These are phyloP conservation scores for Oehlia diaphana DNA, from an alignment of 192 early-diverging fungal species.

Conservation along the genomic window DNA sequence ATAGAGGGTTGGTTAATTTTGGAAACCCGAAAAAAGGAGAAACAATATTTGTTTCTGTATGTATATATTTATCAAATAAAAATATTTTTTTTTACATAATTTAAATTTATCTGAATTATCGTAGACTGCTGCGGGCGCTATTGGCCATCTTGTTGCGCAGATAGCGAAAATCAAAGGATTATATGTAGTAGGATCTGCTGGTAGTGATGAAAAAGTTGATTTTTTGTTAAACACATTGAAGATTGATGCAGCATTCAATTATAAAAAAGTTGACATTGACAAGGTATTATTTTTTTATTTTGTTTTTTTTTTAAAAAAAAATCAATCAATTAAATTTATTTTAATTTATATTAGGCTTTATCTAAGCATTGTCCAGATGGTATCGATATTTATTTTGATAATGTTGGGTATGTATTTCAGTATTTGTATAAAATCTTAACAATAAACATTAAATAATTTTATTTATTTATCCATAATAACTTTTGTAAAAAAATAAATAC, in stretches of 20 bases:
- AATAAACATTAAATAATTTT: background rate
- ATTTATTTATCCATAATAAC: too few relatives aligned
- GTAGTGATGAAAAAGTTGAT: slow-evolving; percentile 74
- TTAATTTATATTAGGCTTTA: slow-evolving; percentile 43
- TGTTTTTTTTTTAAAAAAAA: too few relatives aligned
- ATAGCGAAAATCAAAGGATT: slow-evolving; percentile 75
- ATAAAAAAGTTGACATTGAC: slow-evolving; percentile 62
- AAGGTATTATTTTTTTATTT: slow-evolving; percentile 43
- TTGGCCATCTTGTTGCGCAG: slow-evolving; percentile 70
- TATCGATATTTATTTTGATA: slow-evolving; percentile 85
- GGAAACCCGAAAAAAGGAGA: too few relatives aligned
- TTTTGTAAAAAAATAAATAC: too few relatives aligned
- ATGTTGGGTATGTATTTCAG: slow-evolving; percentile 51
- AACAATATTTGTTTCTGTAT: too few relatives aligned
- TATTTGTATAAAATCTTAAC: background rate
- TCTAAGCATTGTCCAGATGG: slow-evolving; percentile 70
- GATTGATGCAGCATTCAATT: slow-evolving; percentile 83
- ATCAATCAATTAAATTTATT: too few relatives aligned
- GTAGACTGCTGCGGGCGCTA: too few relatives aligned
- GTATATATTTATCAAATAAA: too few relatives aligned
- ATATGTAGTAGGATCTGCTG: slow-evolving; percentile 62
- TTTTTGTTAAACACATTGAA: slow-evolving; percentile 60
- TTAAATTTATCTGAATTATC: too few relatives aligned
- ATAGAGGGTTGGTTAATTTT: too few relatives aligned
- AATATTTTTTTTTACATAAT: too few relatives aligned